phyloP scores from a whole-genome alignment of 1,139 yeast species.

The Dujonia santamariae region DNA sequence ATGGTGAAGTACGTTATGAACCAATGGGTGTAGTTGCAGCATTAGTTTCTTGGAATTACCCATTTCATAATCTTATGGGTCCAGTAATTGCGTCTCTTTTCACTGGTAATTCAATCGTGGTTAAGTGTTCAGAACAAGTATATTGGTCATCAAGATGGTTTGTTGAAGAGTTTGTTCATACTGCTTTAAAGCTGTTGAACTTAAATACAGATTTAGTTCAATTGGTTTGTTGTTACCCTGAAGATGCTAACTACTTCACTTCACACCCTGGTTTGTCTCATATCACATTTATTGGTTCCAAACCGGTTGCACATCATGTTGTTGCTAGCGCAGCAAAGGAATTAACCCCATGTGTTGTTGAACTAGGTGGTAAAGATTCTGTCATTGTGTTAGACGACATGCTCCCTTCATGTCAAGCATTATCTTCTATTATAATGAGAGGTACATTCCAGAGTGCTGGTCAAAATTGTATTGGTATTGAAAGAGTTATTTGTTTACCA shows the following conservation, averaged over 20 bases:
- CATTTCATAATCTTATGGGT: conserved; percentile 88
- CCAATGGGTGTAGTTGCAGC: conserved; percentile 91
- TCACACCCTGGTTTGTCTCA: conserved; percentile 81
- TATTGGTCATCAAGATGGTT: conserved; percentile 91
- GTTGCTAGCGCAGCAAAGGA: conserved; percentile 76
- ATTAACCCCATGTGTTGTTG: conserved; percentile 90
- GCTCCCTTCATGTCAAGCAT: conserved; percentile 45
- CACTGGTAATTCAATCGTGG: conserved; percentile 86
- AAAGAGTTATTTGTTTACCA: conserved; percentile 79
- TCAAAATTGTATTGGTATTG: conserved; percentile 96
- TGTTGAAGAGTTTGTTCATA: conserved; percentile 57
- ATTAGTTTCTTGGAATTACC: conserved; percentile 94
- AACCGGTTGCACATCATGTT: conserved; percentile 88
- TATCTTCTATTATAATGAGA: conserved; percentile 82
- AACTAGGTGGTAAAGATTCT: conserved; percentile 94
- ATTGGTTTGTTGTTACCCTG: conserved; percentile 73
- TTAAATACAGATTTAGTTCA: conserved; percentile 82
- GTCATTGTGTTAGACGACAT: conserved; percentile 78
- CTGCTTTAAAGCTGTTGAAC: conserved; percentile 70
- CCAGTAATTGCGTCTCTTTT: conserved; percentile 86
- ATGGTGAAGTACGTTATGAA: conserved; percentile 90
- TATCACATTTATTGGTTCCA: conserved; percentile 93
- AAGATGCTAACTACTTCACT: conserved; percentile 81
- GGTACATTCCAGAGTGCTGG: conserved; percentile 98
- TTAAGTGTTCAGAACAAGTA: conserved; percentile 93